Base-by-base conservation (phyloP, 352 stramenopile species). In the Pythium folliculosum region DNA sequence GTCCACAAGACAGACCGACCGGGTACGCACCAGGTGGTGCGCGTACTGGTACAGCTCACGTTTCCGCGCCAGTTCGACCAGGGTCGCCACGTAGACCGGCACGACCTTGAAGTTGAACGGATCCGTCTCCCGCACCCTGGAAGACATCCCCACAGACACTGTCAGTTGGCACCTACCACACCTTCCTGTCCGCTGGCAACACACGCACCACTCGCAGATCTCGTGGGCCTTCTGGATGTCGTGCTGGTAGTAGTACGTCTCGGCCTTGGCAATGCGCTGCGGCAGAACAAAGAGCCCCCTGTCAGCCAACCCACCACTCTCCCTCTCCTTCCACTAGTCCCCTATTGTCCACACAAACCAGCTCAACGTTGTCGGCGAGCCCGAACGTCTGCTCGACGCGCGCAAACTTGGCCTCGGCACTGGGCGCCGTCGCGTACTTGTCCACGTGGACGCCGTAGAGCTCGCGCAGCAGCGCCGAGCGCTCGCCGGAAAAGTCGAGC, bases 1-100 rank as follows among this genome's bases (percentile, higher is more conserved):
- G 4, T 32, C 27, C 27, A 32, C 27, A 56, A 5, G n/a, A 38
- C 10, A 43, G 23, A 23, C 27, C 1, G 6, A 27, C 2, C 43
- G 13, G 13, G 19, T 10, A 49, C 61, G 43, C 73, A 93, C 96
- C 75, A 99, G 83, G 72, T 98, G 84, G 72, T 99, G 97, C 1
- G 96, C 96, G 43, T 98, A 94, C 59, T 98, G 90, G 61, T 98
- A 99, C 27, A 99, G 76, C 40, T 98, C 84, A 37, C 91, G 89
- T 69, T 98, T 99, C 53, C 96, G 94, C 38, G 86, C 82, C 1
- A 98, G 81, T 55, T 97, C 91, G 2, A 98, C 85, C 3, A 98
- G 68, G 0, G 92, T 97, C 8, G 92, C 88, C 8, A 98, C 89
- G 43, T 89, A 94, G 3, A 97, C 81, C 5, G 89, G 75, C 45